Evolutionary conservation across 2,329 filamentous ascomycete species (phyloP), one percentile per base, ranked within the genome.

Genomic region (Cucurbitaria berberidis): DNA sequence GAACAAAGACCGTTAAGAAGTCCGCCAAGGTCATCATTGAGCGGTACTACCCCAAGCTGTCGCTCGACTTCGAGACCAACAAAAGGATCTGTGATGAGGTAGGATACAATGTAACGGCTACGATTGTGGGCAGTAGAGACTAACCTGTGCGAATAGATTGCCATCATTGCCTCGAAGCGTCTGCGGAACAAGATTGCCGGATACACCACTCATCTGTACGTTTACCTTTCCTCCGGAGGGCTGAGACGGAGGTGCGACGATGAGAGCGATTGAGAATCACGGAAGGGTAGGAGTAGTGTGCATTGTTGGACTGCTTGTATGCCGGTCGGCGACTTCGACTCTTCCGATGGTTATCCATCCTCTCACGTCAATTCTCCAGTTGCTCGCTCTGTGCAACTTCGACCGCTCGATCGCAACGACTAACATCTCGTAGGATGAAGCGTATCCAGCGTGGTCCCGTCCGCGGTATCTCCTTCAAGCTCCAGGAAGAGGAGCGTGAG

Each of bases 401-500:
- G 15, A 3, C 5, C 24, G n/a, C 11, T n/a, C 22, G 5, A 26
- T 26, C 21, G 27, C 21, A 27, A 2, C 13, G 3, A 35, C 60
- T 63, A 48, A 64, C 52, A 43, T 22, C 3, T 16, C 49, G 45
- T 80, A 80, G 96, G 82, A 99, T 99, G 96, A 98, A 98, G 89
- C 95, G 95, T 82, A 99, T 99, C 75, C 95, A 98, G 86, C 92
- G 95, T 80, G 95, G 95, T 68, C 95, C 95, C 68, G 95, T 99
- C 82, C 96, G 95, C 75, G 95, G 95, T 86, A 99, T 99, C 84
- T 99, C 96, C 82, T 99, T 99, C 93, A 99, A 99, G 88, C 91
- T 99, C 60, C 95, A 99, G 85, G 95, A 99, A 86, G 95, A 99
- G 86, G 95, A 99, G 89, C 91, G 95, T 87, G 95, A 99, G 85